Evolutionary conservation across 495 filamentous ascomycete species (phyloP), one percentile per base, ranked within the genome.

Genomic region (Xylaria bambusicola): DNA sequence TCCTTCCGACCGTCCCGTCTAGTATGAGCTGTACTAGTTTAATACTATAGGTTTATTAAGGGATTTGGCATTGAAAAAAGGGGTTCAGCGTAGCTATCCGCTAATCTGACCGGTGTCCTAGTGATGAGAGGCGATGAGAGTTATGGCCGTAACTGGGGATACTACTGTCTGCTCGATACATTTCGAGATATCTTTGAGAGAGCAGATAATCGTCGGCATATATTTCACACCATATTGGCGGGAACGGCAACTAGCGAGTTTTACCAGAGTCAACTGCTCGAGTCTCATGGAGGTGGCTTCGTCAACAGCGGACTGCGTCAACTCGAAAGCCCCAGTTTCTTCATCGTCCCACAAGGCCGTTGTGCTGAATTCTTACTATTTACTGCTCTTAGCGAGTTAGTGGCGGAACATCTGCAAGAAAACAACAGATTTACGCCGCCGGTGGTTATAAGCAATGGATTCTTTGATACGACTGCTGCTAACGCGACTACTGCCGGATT

Each of bases 331-430:
- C 57, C 57, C 1, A 60, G 52, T 10, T 52, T 52, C 27, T 60
- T 60, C 38, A 52, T 60, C 24, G 48, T 60, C 6, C 57, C 57
- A 8, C 57, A 60, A 46, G 57, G 57, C n/a, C 57, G 57, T 9
- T 60, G 57, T 26, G 57, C 57, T 27, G 57, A 60, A 10, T 52
- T 45, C 40, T 29, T 60, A 2, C 48, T 60, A 12, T 60, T 60
- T 27, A 45, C 47, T 21, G 52, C 57, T 4, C 36, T 52, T 0
- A 46, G 21, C 26, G 49, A 52, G 27, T 52, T 7, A 52, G 45
- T 26, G 15, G 5, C 45, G 26, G 45, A 50, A 15, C 33, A 31
- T 15, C 27, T 15, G 7, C 48, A 45, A 51, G 38, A 12, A 45
- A 6, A 2, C 5, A 17, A 3, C 7, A 0, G 23, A 10, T 15